These are phyloP conservation scores for Vigna mungo DNA, from an alignment of 306 rosid species.

Conservation along the genomic window DNA sequence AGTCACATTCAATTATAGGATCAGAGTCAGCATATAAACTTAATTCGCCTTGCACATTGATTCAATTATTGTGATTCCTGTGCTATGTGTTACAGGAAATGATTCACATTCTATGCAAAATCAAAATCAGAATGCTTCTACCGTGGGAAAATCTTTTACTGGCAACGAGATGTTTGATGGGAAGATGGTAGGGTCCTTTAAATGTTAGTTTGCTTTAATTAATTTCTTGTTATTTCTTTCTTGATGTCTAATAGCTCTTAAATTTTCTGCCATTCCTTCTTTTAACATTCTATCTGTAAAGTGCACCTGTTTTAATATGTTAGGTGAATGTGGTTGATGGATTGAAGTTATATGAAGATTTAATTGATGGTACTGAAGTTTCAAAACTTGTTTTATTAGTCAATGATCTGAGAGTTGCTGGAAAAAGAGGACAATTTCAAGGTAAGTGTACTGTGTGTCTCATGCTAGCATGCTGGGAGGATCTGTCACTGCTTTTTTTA, in stretches of 20 bases:
- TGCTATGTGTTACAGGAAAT: constrained; percentile 57
- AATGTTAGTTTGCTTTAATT: constrained; percentile 30
- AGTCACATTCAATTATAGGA: constrained; percentile 11
- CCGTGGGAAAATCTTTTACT: constrained; percentile 63
- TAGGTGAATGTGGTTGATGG: constrained; percentile 83
- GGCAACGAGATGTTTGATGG: constrained; percentile 71
- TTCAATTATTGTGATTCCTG: not conserved
- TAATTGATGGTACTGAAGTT: constrained; percentile 59
- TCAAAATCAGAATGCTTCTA: constrained; percentile 52
- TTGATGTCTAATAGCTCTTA: constrained; percentile 6
- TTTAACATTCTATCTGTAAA: constrained; percentile 24
- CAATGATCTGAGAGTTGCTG: constrained; percentile 69
- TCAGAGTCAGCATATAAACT: constrained; percentile 13
- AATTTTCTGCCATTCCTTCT: not conserved
- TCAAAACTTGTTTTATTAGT: constrained; percentile 63
- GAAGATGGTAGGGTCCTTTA: constrained; percentile 66
- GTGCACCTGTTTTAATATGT: constrained; percentile 30
- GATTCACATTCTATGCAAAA: constrained; percentile 52
- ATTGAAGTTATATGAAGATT: constrained; percentile 63
- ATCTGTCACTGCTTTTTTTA: not conserved
- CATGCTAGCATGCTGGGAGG: not conserved
- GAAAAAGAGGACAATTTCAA: constrained; percentile 69
- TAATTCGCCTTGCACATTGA: not conserved
- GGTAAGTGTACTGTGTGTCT: constrained; percentile 50
- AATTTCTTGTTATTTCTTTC: constrained; percentile 21